A percentile compares a stretch with the other conserved stretches of the same genome.
These are phyloP conservation scores for Trichoderma guizhouense DNA, from an alignment of 2,329 filamentous ascomycete genomes.

Conservation along the genomic window DNA sequence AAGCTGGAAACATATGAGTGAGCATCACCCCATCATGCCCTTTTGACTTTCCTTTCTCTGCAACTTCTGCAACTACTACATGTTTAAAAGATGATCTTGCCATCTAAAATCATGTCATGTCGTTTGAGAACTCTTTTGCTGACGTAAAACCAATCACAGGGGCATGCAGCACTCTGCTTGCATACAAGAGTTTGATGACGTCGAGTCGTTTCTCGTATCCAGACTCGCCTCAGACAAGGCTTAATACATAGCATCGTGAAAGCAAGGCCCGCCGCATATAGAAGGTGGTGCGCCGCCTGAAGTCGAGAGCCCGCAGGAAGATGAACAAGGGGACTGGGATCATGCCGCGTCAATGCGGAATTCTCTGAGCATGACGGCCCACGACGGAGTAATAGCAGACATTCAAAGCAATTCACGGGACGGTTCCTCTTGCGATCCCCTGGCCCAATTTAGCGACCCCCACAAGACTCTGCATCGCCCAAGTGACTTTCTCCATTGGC, in stretches of 20 bases:
- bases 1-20: constrained; percentile 74
- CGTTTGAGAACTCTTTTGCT: neutral
- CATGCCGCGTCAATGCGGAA: neutral
- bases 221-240: constrained; percentile 40
- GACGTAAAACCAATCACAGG: constrained; percentile 36
- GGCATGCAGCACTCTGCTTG: constrained; percentile 73
- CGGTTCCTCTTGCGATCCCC: neutral
- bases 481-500: neutral
- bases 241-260: neutral
- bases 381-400: neutral
- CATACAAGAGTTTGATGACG: constrained; percentile 74
- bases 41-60: neutral
- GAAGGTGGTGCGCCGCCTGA: neutral
- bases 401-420: neutral
- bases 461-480: neutral
- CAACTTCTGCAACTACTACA: neutral
- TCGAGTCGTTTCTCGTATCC: constrained; percentile 59
- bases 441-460: constrained; percentile 1
- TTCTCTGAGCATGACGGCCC: neutral
- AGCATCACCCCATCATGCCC: constrained; percentile 27
- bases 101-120: neutral
- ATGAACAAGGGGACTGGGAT: neutral
- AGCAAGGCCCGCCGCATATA: neutral
- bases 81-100: neutral
- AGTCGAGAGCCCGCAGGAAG: neutral